Evolutionary conservation across 2,329 filamentous ascomycete genomes (phyloP), one percentile per base, ranked within the genome.

Genomic region (Ophiostoma populinum): DNA sequence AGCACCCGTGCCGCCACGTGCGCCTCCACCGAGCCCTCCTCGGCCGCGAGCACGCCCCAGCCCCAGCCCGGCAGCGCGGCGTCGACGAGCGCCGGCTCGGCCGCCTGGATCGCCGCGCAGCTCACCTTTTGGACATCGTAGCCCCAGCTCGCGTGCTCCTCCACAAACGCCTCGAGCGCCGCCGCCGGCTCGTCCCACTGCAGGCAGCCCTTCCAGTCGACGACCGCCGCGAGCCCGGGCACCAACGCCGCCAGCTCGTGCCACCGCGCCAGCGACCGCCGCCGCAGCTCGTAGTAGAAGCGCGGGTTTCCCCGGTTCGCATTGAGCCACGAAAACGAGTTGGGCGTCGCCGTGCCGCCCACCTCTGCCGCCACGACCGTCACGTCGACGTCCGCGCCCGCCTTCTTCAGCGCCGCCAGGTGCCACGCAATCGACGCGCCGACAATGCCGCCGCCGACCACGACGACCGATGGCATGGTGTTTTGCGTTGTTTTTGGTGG

Each of bases 291-390:
- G 28, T 47, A 51, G 42, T 52, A 52, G 31, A 42, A 41, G 22
- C 40, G 44, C 2, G 46, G 41, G 32, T 52, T 48, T 31, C 36
- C 35, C 25, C 42, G 43, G 31, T 46, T 46, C 22, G 51, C 50
- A 24, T 52, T 53, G 36, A 52, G 45, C 50, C 51, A 53, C 24
- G 50, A 42, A 39, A 53, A 53, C 6, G 49, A 52, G 40, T 47
- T 45, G 18, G 49, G 48, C 12, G 49, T 52, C 12, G 50, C 50
- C 7, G 43, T 45, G 36, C 50, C 50, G 37, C 50, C 50, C 2
- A 50, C 12, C 2, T 50, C 39, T 20, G 46, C 25, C 5, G 49
- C 49, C 19, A 52, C 38, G n/a, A 52, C 34, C 2, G 49, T 51
- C 13, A 53, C 48, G 12, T 44, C 37, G 12, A 45, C 12, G 30